Base-by-base conservation (phyloP, 1,284 basidiomycete species). In the Cutaneotrichosporon sp. region DNA sequence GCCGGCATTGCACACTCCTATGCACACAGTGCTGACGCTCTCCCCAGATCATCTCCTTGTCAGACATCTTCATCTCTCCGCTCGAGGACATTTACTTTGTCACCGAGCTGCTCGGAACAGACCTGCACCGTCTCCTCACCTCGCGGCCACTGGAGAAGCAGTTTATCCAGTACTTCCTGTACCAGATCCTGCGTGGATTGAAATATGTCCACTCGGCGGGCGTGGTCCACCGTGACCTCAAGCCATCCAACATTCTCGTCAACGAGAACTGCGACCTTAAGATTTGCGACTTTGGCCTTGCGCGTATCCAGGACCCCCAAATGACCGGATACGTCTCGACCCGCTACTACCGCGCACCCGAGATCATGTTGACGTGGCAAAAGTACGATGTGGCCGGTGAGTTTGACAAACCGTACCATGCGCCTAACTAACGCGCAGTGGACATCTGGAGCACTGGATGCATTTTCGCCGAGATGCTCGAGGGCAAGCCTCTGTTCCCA, bases 331-430 rank as follows among this genome's bases (percentile, higher is more conserved):
- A 98, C 73, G 94, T 98, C 60, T 97, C 93, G 58, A 99, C 94
- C 54, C 82, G 96, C 65, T 98, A 98, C 78, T 98, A 99, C 77
- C 87, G 96, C 51, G 96, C 94, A 4, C 94, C 94, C 8, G 94
- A 99, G 77, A 98, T 99, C 79, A 99, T 99, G 96, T 82, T 99
- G 70, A 99, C 94, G 43, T 98, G 96, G 96, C 94, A 98, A 76
- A 98, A 98, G 79, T 98, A 98, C 79, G 96, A 98, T 74, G 94
- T 97, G 52, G 96, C 92, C 22, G 79, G 78, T 79, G 56, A 63
- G 76, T 75, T n/a, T n/a, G n/a, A n/a, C n/a, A n/a, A n/a, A n/a
- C n/a, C n/a, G n/a, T n/a, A n/a, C n/a, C 5, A 30, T 15, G 9
- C 18, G 22, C 12, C 47, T 18, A 3, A 53, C 58, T 63, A 43